Evolutionary conservation across 306 rosid genomes (phyloP).

Genomic region (Pueraria montana): DNA sequence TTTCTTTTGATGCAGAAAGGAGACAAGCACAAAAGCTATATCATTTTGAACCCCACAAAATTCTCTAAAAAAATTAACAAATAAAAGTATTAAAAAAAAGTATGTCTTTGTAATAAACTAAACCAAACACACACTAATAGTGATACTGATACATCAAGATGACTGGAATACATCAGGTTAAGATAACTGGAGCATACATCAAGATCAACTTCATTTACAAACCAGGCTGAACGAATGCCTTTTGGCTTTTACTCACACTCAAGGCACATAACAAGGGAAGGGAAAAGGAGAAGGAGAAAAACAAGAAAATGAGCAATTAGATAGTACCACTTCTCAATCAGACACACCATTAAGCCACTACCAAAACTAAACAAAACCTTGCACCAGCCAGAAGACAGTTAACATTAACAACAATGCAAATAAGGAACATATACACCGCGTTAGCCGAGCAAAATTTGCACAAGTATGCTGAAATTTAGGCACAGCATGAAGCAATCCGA

Average conservation of each 20-base stretch:
- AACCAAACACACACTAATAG: not conserved
- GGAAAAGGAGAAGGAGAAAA: not conserved
- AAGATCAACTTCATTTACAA: slow-evolving; percentile 47
- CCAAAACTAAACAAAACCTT: slow-evolving; percentile 51
- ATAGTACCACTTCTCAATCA: slow-evolving; percentile 40
- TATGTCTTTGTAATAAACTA: not conserved
- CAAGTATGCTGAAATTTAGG: slow-evolving; percentile 15
- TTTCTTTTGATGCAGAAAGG: not conserved
- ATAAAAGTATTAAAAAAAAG: not conserved
- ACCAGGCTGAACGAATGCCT: slow-evolving; percentile 24
- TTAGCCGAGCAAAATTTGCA: slow-evolving; percentile 51
- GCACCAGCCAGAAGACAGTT: slow-evolving; percentile 44
- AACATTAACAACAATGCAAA: slow-evolving; percentile 25
- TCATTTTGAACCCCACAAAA: not conserved
- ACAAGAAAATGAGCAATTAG: slow-evolving; percentile 14
- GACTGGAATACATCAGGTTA: not conserved
- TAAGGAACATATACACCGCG: slow-evolving; percentile 40
- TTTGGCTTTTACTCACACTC: slow-evolving; percentile 25
- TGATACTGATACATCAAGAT: slow-evolving; percentile 20
- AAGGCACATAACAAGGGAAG: slow-evolving; percentile 15
- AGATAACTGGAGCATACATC: slow-evolving; percentile 35
- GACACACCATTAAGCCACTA: slow-evolving; percentile 43
- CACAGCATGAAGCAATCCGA: slow-evolving; percentile 46
- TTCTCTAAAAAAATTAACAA: not conserved
- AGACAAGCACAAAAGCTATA: not conserved